Evolutionary conservation across 2,329 filamentous ascomycete species (phyloP).

Genomic region (Penicillium sp.): DNA sequence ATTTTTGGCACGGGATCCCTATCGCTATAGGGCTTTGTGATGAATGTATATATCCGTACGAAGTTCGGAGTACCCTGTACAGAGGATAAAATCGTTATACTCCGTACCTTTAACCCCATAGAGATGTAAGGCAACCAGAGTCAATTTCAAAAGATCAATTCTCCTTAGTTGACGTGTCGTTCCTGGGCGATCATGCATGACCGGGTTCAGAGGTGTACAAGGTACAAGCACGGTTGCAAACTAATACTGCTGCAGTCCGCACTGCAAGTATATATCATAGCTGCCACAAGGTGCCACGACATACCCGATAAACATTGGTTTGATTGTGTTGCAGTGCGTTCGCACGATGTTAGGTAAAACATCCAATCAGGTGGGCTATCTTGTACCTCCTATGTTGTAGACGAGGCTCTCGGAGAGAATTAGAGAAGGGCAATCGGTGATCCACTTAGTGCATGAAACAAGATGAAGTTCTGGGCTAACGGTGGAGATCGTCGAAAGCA

Average conservation of each 20-base stretch:
- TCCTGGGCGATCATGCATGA: slow-evolving; percentile 12
- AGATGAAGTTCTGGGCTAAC: slow-evolving; percentile 16
- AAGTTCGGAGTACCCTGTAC: no score
- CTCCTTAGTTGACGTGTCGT: slow-evolving; percentile 12
- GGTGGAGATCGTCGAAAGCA: slow-evolving; percentile 20
- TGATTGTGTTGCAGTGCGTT: neutral
- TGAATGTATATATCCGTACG: neutral
- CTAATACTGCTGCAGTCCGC: neutral
- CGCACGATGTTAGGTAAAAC: slow-evolving; percentile 3
- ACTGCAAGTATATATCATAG: neutral
- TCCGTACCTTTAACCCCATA: neutral
- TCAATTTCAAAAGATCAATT: neutral
- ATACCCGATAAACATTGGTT: neutral
- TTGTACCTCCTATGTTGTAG: slow-evolving; percentile 2
- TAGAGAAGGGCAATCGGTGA: slow-evolving; percentile 19
- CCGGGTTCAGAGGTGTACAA: neutral
- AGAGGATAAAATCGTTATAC: no score
- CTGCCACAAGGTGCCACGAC: neutral
- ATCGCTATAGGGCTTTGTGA: neutral
- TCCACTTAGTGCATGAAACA: slow-evolving; percentile 22
- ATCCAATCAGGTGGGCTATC: neutral
- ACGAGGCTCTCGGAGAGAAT: slow-evolving; percentile 19
- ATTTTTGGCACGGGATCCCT: slow-evolving; percentile 17
- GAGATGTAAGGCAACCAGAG: neutral
- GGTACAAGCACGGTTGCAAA: neutral